Evolutionary conservation across 78 protist species (phyloP).

Genomic region (Dictyostelium citrinum): DNA sequence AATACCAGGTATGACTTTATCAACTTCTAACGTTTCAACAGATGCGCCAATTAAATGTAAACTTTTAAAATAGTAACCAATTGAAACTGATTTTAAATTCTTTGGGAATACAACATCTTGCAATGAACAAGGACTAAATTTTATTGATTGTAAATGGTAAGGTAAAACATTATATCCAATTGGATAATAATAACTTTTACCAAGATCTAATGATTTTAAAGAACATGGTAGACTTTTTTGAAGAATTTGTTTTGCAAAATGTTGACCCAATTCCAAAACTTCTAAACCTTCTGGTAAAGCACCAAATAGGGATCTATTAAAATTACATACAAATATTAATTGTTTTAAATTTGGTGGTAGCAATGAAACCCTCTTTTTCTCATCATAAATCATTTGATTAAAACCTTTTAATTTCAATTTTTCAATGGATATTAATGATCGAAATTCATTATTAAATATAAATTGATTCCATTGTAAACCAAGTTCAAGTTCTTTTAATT

Average conservation of each 20-base stretch:
- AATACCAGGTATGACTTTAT: not conserved
- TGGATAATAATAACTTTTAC: not conserved
- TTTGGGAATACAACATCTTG: not conserved
- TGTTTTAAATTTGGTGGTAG: not conserved
- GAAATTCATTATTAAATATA: not conserved
- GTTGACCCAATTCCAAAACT: not conserved
- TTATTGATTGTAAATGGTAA: not conserved
- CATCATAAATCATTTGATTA: not conserved
- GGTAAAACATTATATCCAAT: not conserved
- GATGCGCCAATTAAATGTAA: not conserved
- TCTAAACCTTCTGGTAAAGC: not conserved
- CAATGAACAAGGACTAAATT: not conserved
- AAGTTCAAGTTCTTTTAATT: not conserved
- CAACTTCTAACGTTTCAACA: not conserved
- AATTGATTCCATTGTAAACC: not conserved
- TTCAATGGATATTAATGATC: not conserved
- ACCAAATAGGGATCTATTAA: not conserved
- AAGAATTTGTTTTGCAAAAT: not conserved
- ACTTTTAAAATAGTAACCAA: not conserved
- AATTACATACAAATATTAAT: not conserved
- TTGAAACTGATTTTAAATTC: not conserved
- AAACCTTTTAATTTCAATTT: not conserved
- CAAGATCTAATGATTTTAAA: not conserved
- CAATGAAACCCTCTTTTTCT: not conserved
- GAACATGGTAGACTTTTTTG: not conserved